A percentile compares a stretch with the other conserved stretches of the same genome.
Evolutionary conservation across 2,329 filamentous ascomycete species (phyloP).

Genomic region (Truncatella angustata): DNA sequence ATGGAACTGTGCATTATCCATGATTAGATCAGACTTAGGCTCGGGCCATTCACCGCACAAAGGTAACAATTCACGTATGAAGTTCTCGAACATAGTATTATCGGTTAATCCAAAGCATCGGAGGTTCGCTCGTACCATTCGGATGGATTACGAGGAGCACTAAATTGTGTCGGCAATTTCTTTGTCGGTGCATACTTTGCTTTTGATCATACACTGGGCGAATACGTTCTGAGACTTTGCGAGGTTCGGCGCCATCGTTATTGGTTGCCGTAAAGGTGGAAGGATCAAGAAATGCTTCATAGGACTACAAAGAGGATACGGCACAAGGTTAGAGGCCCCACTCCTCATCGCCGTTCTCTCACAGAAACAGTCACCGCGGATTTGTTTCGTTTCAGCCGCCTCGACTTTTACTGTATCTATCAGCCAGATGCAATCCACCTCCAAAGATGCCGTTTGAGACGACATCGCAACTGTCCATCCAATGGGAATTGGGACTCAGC

Average conservation of each 20-base stretch:
- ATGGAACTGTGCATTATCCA: conserved; percentile 31
- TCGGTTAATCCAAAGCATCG: conserved; percentile 13
- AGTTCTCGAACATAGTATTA: conserved; percentile 23
- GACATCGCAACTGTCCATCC: neutral
- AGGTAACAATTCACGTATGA: conserved; percentile 26
- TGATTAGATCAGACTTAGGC: conserved; percentile 28
- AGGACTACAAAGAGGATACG: neutral
- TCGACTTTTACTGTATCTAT: too few relatives aligned
- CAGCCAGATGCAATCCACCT: too few relatives aligned
- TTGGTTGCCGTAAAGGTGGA: neutral
- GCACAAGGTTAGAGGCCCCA: neutral
- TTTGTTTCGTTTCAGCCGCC: too few relatives aligned
- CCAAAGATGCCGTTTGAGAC: too few relatives aligned
- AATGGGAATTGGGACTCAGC: too few relatives aligned
- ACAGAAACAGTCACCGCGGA: too few relatives aligned
- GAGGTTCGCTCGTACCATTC: conserved; percentile 5
- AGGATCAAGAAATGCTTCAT: too few relatives aligned
- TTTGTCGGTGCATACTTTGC: neutral
- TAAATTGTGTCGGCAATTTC: neutral
- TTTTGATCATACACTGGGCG: conserved; percentile 1
- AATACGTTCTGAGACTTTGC: neutral
- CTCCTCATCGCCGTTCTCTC: too few relatives aligned
- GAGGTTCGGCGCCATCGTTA: neutral
- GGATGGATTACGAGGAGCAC: neutral
- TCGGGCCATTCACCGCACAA: conserved; percentile 26